Evolutionary conservation across 805 yeast genomes (phyloP), one percentile per base, ranked within the genome.

Genomic region (Myxozyma neotropica): DNA sequence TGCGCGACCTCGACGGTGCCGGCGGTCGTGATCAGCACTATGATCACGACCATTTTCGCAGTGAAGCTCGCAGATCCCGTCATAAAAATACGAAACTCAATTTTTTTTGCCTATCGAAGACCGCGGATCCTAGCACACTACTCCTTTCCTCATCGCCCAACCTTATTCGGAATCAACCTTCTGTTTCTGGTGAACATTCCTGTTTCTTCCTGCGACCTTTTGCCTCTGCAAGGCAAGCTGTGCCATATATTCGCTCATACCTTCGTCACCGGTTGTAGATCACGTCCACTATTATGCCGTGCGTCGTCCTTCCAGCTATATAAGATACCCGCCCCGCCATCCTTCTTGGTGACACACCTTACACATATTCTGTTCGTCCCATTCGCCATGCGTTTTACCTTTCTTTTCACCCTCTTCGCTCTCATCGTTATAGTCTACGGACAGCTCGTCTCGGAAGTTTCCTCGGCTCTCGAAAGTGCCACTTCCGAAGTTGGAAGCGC

Each of bases 401-500:
- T 36, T 21, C 10, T 48, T 19, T 5, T 36, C 31, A 4, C 31
- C 52, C 17, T 48, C 21, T n/a, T 48, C 43, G 52, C 43, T 17
- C 23, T 48, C 26, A 19, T 24, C 21, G n/a, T 35, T 38, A n/a
- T 48, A 8, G 52, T 43, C 5, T 35, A 36, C 43, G 52, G 43
- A 8, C 52, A 48, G 43, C 3, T 35, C 43, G 21, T 35, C 33
- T 35, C 52, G 21, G 50, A 31, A 15, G 33, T 38, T 7, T 13
- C 43, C 50, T 46, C 50, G 10, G 50, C 26, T 10, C 26, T 46
- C 24, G 50, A 26, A 4, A 21, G 39, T 31, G 50, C 50, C 26
- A 46, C 50, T 33, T 46, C 50, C 1, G 50, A 33, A 7, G 50
- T 46, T n/a, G 40, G 50, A 38, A 46, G 50, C 27, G 40, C 31